Percentiles rank a stretch among this genome's conserved stretches.
Conservation (phyloP, 2,329 filamentous ascomycete species). For the Alternaria arborescens region DNA sequence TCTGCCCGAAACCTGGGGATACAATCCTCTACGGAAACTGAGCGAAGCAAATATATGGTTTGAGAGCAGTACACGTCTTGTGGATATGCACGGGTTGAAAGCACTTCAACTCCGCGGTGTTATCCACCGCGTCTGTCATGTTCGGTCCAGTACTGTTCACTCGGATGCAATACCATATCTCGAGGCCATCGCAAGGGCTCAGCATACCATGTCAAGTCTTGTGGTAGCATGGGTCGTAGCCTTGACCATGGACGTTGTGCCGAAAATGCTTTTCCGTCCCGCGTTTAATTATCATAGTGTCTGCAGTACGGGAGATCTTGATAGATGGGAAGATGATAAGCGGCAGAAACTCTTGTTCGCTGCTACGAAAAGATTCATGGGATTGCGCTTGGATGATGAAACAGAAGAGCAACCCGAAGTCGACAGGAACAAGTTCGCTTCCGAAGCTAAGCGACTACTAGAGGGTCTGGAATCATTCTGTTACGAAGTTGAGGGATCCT, state of each 20-base stretch:
- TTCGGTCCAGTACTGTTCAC: not conserved
- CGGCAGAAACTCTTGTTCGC: too few relatives aligned
- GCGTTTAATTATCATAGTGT: too few relatives aligned
- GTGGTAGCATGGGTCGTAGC: not conserved
- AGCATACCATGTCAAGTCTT: not conserved
- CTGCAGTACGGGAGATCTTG: too few relatives aligned
- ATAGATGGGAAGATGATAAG: too few relatives aligned
- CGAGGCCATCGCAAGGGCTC: not conserved
- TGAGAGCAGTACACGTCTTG: too few relatives aligned
- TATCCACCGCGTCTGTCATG: not conserved
- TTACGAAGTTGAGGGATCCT: not conserved
- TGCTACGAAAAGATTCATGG: too few relatives aligned
- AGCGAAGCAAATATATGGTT: too few relatives aligned
- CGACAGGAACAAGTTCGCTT: not conserved
- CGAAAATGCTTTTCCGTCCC: too few relatives aligned
- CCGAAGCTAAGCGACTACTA: not conserved
- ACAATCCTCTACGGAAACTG: too few relatives aligned
- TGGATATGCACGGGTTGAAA: not conserved
- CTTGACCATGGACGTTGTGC: too few relatives aligned
- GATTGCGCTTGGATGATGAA: not conserved
- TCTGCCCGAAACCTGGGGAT: too few relatives aligned
- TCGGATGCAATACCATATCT: not conserved
- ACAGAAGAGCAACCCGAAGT: too few relatives aligned
- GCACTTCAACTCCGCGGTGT: not conserved
- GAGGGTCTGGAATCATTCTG: not conserved